Evolutionary conservation across 2,329 filamentous ascomycete genomes (phyloP).

Genomic region (Orbilia blumenaviensis): DNA sequence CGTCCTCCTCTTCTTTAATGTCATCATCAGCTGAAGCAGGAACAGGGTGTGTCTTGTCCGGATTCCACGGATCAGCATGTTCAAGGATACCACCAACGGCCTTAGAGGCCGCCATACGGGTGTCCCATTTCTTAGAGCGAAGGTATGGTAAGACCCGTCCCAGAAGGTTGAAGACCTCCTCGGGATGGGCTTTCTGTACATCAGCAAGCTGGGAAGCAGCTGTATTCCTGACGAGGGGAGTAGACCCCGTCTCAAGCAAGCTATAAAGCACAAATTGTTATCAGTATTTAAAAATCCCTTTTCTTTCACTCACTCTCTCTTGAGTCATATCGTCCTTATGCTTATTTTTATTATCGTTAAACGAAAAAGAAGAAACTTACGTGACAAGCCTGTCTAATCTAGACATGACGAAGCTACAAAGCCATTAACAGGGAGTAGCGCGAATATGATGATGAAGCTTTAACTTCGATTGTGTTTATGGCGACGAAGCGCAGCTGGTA

Average conservation of each 20-base stretch:
- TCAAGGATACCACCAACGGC: slow-evolving; percentile 93
- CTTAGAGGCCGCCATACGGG: slow-evolving; percentile 88
- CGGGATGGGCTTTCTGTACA: slow-evolving; percentile 96
- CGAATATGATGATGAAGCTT: not conserved
- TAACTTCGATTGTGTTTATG: too few relatives aligned
- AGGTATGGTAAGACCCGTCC: slow-evolving; percentile 95
- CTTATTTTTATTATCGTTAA: too few relatives aligned
- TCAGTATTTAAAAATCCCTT: too few relatives aligned
- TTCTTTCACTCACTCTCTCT: too few relatives aligned
- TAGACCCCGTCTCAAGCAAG: slow-evolving; percentile 96
- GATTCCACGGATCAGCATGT: slow-evolving; percentile 86
- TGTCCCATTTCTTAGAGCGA: slow-evolving; percentile 96
- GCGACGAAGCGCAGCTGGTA: too few relatives aligned
- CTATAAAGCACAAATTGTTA: slow-evolving; percentile 63
- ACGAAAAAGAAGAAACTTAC: slow-evolving; percentile 69
- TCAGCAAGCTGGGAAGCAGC: slow-evolving; percentile 96
- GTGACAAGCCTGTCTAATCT: slow-evolving; percentile 87
- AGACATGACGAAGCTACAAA: slow-evolving; percentile 56
- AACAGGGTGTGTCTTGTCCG: slow-evolving; percentile 77
- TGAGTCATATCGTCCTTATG: too few relatives aligned
- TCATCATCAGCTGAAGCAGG: slow-evolving; percentile 59
- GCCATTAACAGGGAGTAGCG: not conserved
- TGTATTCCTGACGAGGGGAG: slow-evolving; percentile 92
- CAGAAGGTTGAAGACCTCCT: slow-evolving; percentile 95
- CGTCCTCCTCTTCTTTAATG: slow-evolving; percentile 60